A percentile compares a stretch with the other conserved stretches of the same genome.
Conservation (phyloP, 352 stramenopile genomes). For the Globisporangium middletonii region DNA sequence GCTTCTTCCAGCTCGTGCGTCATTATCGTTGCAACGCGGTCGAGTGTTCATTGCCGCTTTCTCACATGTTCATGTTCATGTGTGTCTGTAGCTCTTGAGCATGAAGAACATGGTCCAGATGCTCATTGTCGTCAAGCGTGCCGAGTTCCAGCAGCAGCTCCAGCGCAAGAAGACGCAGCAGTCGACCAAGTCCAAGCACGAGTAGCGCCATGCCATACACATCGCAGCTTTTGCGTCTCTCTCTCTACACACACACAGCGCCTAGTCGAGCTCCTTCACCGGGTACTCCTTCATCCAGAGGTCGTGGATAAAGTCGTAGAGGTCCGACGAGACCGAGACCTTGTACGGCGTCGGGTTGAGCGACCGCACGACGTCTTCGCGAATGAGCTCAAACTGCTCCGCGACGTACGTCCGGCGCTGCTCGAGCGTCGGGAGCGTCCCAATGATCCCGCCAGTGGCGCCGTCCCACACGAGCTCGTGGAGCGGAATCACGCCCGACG, state of each 20-base stretch:
- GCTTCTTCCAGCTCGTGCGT: slow-evolving; percentile 72
- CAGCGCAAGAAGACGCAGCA: slow-evolving; percentile 29
- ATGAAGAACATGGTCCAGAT: slow-evolving; percentile 79
- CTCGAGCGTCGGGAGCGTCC: slow-evolving; percentile 61
- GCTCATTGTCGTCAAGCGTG: slow-evolving; percentile 72
- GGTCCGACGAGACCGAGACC: slow-evolving; percentile 83
- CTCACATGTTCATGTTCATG: background rate
- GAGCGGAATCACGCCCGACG: slow-evolving; percentile 85
- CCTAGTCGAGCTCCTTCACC: slow-evolving; percentile 72
- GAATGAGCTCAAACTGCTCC: slow-evolving; percentile 90
- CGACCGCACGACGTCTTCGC: slow-evolving; percentile 92
- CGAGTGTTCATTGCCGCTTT: background rate
- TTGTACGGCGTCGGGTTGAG: slow-evolving; percentile 96
- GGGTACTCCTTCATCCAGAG: slow-evolving; percentile 93
- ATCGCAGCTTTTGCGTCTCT: background rate
- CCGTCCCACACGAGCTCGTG: slow-evolving; percentile 91
- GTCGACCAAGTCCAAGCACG: slow-evolving; percentile 32
- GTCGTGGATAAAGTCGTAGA: slow-evolving; percentile 94
- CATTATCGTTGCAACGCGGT: background rate
- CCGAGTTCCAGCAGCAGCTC: slow-evolving; percentile 51
- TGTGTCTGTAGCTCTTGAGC: slow-evolving; percentile 42
- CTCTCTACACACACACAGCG: background rate
- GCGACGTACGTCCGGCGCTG: slow-evolving; percentile 84
- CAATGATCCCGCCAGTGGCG: slow-evolving; percentile 63
- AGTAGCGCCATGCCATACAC: slow-evolving; percentile 16